These are phyloP conservation scores for Patellaria atrata DNA, from an alignment of 495 filamentous ascomycete species.

Conservation along the genomic window DNA sequence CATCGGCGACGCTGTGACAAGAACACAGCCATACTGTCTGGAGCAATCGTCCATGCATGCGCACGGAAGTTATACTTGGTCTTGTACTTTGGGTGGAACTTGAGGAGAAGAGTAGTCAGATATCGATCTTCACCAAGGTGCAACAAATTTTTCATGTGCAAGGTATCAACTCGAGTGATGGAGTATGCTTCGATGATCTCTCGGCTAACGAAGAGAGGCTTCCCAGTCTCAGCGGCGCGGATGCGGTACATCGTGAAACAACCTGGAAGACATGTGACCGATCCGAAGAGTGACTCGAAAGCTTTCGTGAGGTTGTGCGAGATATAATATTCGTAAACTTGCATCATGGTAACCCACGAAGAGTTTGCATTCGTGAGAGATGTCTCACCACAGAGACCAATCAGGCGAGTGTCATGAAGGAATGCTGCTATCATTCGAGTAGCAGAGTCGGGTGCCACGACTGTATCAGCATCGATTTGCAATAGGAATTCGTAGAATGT, in stretches of 20 bases:
- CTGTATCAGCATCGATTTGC: slow-evolving; percentile 94
- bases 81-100: slow-evolving; percentile 85
- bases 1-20: slow-evolving; percentile 95
- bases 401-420: slow-evolving; percentile 77
- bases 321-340: slow-evolving; percentile 99
- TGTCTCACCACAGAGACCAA: slow-evolving; percentile 91
- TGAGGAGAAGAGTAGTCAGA: slow-evolving; percentile 85
- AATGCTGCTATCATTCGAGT: slow-evolving; percentile 88
- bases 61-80: slow-evolving; percentile 91
- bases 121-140: slow-evolving; percentile 94
- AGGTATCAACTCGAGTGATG: slow-evolving; percentile 87
- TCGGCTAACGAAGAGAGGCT: slow-evolving; percentile 86
- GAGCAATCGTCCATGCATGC: slow-evolving; percentile 91
- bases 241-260: slow-evolving; percentile 99
- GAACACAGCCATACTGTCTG: slow-evolving; percentile 86
- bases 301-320: slow-evolving; percentile 96
- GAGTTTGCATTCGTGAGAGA: slow-evolving; percentile 82
- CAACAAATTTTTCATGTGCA: slow-evolving; percentile 97
- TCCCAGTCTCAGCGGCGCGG: slow-evolving; percentile 81
- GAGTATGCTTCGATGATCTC: slow-evolving; percentile 78
- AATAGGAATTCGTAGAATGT: slow-evolving; percentile 97
- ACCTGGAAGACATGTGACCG: slow-evolving; percentile 91
- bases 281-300: slow-evolving; percentile 96
- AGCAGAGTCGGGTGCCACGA: slow-evolving; percentile 80
- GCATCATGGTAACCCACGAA: slow-evolving; percentile 94